Evolutionary conservation across 495 filamentous ascomycete genomes (phyloP), one percentile per base, ranked within the genome.

Genomic region (Podospora anserina): DNA sequence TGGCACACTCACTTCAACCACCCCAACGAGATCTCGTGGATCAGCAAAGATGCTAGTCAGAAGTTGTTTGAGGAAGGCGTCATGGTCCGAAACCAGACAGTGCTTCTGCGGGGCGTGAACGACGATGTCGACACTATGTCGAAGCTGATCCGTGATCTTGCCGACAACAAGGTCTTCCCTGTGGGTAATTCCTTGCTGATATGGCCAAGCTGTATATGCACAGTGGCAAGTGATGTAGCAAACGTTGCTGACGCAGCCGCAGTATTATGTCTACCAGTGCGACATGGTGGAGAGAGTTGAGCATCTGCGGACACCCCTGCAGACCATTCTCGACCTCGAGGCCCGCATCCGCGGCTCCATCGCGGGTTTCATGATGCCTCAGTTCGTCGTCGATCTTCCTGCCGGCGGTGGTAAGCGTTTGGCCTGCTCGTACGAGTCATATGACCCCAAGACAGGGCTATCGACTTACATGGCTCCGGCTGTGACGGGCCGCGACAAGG

Each of bases 1-100:
- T 69, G 86, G 63, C 87, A 89, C 69, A 89, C 87, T 0, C 87
- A 89, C 72, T 87, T 89, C 77, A 88, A 89, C 68, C 85, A 88
- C 65, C 81, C 84, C 15, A 79, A 80, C 63, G 87, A 89, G 73
- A 84, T 88, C 57, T 84, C 82, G 26, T 89, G 87, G 87, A 75
- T 88, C n/a, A 85, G 80, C 4, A 74, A 77, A 59, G 71, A 76
- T 63, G 87, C 87, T 5, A 80, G 80, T 23, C 82, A 80, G 63
- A 78, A 76, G 69, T 72, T 88, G 62, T 82, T 79, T 64, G 76
- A 79, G 68, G 75, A 78, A 13, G 85, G 85, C 20, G 78, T 89
- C 27, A 82, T 78, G 63, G 79, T 86, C 27, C 74, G 83, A 32
- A 86, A 85, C 65, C 83, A 86, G 72, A 73, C 76, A 4, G 87